phyloP scores from a whole-genome alignment of 768 basidiomycete species.

The Lactarius sp. region DNA sequence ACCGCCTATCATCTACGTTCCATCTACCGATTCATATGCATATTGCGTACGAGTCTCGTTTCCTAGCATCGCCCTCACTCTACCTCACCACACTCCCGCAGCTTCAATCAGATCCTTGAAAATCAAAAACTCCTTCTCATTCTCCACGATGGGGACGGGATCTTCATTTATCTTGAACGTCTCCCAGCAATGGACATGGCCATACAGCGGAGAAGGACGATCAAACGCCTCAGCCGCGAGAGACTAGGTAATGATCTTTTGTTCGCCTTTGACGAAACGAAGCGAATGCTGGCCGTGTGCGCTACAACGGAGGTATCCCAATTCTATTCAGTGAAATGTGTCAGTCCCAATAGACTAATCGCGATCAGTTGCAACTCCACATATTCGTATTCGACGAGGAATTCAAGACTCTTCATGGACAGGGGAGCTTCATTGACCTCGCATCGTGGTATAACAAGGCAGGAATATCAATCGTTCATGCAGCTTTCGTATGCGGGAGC shows the following conservation, averaged over 20 bases:
- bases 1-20: neutral
- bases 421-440: conserved; percentile 40
- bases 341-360: too few species aligned
- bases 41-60: conserved; percentile 3
- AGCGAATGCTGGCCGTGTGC: conserved; percentile 46
- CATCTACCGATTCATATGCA: neutral
- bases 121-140: conserved; percentile 19
- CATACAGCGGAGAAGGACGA: neutral
- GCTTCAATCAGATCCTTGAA: conserved; percentile 17
- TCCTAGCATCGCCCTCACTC: neutral
- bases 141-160: neutral
- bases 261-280: conserved; percentile 49
- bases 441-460: conserved; percentile 39
- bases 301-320: conserved; percentile 38
- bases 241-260: conserved; percentile 43
- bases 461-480: conserved; percentile 29
- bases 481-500: conserved; percentile 43
- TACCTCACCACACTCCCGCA: neutral
- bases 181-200: conserved; percentile 1
- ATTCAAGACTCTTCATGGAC: conserved; percentile 38
- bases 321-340: neutral
- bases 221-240: conserved; percentile 34
- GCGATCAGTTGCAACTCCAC: conserved; percentile 35
- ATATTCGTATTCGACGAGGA: conserved; percentile 45
- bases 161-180: conserved; percentile 12